Conservation (phyloP, 2,329 filamentous ascomycete genomes). For the Sporothrix brasiliensis region DNA sequence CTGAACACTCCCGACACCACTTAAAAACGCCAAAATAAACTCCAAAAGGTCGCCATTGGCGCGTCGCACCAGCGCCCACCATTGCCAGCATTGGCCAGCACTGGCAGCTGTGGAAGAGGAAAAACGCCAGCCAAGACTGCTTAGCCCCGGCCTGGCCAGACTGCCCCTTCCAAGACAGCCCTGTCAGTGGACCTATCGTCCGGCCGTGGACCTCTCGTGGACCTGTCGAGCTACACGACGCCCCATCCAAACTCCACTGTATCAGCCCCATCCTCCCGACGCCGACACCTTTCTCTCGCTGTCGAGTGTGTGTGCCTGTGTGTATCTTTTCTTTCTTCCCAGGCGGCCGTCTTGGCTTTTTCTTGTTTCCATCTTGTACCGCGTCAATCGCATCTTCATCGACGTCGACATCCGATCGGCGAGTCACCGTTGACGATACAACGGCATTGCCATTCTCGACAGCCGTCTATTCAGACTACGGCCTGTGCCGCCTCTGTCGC, state of each 20-base stretch:
- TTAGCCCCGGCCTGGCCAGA: background rate
- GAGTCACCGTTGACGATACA: background rate
- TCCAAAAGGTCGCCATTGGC: background rate
- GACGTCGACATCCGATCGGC: background rate
- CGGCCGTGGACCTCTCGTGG: background rate
- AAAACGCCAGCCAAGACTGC: constrained; percentile 20
- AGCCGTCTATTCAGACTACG: background rate
- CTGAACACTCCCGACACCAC: background rate
- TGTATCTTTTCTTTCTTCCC: background rate
- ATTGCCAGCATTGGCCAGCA: background rate
- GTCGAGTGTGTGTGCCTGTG: background rate
- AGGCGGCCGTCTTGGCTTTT: background rate
- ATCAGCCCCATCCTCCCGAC: background rate
- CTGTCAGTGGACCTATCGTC: background rate
- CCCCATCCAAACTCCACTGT: background rate
- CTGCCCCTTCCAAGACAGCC: background rate
- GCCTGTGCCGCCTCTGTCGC: background rate
- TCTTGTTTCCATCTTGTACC: background rate
- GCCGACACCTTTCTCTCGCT: background rate
- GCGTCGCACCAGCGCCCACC: constrained; percentile 11
- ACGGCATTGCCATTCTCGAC: background rate
- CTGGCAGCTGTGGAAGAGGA: background rate
- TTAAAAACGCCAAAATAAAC: background rate
- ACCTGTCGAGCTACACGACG: background rate
- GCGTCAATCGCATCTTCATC: background rate